Conservation (phyloP, 345 rosid species). For the Toxicodendron radicans region DNA sequence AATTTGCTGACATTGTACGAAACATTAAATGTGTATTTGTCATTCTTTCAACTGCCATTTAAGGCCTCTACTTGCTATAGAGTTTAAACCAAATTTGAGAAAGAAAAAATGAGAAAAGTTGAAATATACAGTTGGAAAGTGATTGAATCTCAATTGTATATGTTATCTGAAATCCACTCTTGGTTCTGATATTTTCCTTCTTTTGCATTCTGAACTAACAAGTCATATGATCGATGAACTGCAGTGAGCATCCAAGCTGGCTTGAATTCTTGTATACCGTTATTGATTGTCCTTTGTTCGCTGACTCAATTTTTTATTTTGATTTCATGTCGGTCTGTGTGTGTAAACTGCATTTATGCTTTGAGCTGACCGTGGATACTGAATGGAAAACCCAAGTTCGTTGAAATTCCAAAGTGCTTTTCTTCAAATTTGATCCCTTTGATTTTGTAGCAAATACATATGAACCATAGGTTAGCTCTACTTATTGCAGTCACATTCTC, state of each 20-base stretch:
- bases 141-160: background rate
- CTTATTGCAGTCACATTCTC: no score
- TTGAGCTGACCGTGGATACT: no score
- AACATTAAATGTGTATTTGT: background rate
- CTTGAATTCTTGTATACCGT: background rate
- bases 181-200: background rate
- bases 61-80: background rate
- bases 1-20: constrained; percentile 3
- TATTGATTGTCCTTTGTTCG: no score
- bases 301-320: no score
- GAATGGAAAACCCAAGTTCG: no score
- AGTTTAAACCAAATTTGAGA: background rate
- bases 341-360: no score
- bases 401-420: no score
- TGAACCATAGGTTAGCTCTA: no score
- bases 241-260: background rate
- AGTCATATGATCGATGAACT: background rate
- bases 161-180: background rate
- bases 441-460: no score
- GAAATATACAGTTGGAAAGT: background rate
- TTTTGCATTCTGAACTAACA: background rate
- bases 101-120: background rate
- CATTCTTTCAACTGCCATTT: background rate
- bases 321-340: no score
- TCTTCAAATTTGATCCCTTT: no score